phyloP scores from a whole-genome alignment of 2,329 filamentous ascomycete genomes.

The Pseudogymnoascus sp. region DNA sequence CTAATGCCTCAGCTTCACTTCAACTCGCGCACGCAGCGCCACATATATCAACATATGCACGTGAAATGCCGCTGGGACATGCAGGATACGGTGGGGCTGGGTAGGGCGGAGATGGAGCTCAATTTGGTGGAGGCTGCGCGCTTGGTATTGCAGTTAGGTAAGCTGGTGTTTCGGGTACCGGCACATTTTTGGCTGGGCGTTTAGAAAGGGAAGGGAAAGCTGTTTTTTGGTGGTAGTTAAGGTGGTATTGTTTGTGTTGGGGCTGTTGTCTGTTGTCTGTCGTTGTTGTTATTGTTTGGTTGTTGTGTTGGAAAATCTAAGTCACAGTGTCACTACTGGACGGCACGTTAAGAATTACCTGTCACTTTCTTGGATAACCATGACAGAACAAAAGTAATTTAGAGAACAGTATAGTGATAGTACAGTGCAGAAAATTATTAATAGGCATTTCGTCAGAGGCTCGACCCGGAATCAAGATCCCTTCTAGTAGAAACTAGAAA shows the following conservation, averaged over 20 bases:
- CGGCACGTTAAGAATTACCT: neutral
- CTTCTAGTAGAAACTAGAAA: neutral
- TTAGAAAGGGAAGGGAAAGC: neutral
- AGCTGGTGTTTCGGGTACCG: neutral
- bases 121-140: neutral
- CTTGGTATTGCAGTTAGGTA: neutral
- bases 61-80: neutral
- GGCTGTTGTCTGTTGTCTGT: neutral
- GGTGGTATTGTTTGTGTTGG: neutral
- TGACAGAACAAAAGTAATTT: neutral
- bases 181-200: neutral
- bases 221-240: neutral
- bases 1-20: neutral
- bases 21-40: no score
- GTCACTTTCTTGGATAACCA: neutral
- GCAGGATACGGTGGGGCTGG: neutral
- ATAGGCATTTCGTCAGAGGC: neutral
- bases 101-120: constrained; percentile 3
- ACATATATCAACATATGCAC: neutral
- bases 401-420: neutral
- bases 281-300: neutral
- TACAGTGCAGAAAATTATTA: neutral
- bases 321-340: neutral
- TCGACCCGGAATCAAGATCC: neutral
- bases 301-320: neutral